These are phyloP conservation scores for Cyberlindnera euphorbiae DNA, from an alignment of 805 yeast species.

Conservation along the genomic window DNA sequence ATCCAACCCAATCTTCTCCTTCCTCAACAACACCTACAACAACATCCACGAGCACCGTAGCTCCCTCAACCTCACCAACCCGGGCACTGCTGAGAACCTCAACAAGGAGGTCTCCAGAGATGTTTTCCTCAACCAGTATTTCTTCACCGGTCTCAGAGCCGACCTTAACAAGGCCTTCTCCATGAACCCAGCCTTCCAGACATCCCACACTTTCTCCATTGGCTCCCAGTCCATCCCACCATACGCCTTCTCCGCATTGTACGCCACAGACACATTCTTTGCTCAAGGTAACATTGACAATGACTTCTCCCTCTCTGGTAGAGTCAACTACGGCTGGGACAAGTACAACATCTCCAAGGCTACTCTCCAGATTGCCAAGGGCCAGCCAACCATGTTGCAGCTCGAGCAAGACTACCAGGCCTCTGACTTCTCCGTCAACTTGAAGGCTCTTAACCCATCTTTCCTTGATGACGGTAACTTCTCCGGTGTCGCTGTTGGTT, in stretches of 20 bases:
- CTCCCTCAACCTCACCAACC: slow-evolving; percentile 78
- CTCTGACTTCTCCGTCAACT: slow-evolving; percentile 78
- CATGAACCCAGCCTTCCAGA: slow-evolving; percentile 93
- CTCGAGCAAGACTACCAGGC: slow-evolving; percentile 95
- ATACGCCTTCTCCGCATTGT: slow-evolving; percentile 86
- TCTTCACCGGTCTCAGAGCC: slow-evolving; percentile 94
- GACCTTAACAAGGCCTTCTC: slow-evolving; percentile 90
- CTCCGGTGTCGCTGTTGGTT: slow-evolving; percentile 90
- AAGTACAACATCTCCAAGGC: slow-evolving; percentile 72
- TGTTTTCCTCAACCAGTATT: slow-evolving; percentile 83
- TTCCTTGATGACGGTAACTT: slow-evolving; percentile 61
- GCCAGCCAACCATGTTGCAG: slow-evolving; percentile 92
- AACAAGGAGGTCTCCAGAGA: slow-evolving; percentile 92
- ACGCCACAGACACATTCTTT: slow-evolving; percentile 79
- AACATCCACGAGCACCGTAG: slow-evolving; percentile 73
- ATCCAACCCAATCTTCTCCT: slow-evolving; percentile 77
- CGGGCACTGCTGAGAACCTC: slow-evolving; percentile 92
- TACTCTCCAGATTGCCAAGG: slow-evolving; percentile 81
- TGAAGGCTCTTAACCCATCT: slow-evolving; percentile 89
- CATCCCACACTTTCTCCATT: slow-evolving; percentile 85
- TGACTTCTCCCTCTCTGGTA: slow-evolving; percentile 79
- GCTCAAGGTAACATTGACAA: slow-evolving; percentile 91
- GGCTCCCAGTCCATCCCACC: slow-evolving; percentile 86
- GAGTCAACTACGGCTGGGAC: slow-evolving; percentile 89
- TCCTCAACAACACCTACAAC: slow-evolving; percentile 69